phyloP scores from a whole-genome alignment of 345 rosid genomes.

The Eutrema heterophyllum region DNA sequence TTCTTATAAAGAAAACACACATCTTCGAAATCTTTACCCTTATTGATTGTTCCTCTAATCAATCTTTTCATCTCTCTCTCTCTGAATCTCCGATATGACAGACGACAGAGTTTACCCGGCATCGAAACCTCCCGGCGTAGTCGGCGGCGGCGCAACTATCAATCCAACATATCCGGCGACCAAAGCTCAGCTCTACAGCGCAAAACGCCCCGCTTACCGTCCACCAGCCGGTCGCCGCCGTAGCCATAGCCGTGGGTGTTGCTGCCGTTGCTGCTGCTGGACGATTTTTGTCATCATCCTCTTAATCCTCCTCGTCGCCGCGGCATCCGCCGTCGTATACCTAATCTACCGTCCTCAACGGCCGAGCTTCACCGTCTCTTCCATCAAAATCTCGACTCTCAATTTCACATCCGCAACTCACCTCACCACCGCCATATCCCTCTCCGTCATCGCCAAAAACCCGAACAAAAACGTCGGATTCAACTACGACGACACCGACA shows the following conservation, averaged over 20 bases:
- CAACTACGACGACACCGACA: slow-evolving; percentile 42
- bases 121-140: slow-evolving; percentile 39
- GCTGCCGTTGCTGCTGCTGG: slow-evolving; percentile 60
- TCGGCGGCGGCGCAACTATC: slow-evolving; percentile 16
- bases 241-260: slow-evolving; percentile 41
- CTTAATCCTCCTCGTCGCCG: slow-evolving; percentile 45
- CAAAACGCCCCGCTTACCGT: slow-evolving; percentile 70
- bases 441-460: slow-evolving; percentile 66
- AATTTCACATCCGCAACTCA: slow-evolving; percentile 47
- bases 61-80: neutral
- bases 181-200: slow-evolving; percentile 67
- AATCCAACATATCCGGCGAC: slow-evolving; percentile 57
- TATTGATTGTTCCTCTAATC: neutral
- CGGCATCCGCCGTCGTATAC: slow-evolving; percentile 52
- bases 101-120: slow-evolving; percentile 64
- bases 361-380: slow-evolving; percentile 59
- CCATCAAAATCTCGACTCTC: slow-evolving; percentile 51
- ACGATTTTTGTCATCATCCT: slow-evolving; percentile 47
- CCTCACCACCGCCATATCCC: slow-evolving; percentile 51
- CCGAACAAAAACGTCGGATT: slow-evolving; percentile 72
- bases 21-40: slow-evolving; percentile 2
- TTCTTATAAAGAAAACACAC: slow-evolving; percentile 4
- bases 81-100: slow-evolving; percentile 34
- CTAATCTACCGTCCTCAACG: slow-evolving; percentile 74
- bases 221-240: slow-evolving; percentile 53